These are phyloP conservation scores for Metschnikowia santaceciliae DNA, from an alignment of 805 yeast genomes.

Conservation along the genomic window DNA sequence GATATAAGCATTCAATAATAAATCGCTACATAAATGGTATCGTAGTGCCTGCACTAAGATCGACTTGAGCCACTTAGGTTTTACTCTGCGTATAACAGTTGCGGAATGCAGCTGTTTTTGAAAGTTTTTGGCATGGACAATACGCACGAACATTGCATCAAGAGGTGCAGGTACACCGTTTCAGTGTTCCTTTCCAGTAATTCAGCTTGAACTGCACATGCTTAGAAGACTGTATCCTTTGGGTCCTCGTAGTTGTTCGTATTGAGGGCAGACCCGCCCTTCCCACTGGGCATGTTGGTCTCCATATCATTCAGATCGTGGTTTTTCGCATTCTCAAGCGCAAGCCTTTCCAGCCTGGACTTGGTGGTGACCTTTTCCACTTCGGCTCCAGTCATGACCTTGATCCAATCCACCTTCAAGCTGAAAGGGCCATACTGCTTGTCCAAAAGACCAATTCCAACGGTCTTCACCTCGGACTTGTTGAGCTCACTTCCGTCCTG, in stretches of 20 bases:
- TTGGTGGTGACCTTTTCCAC: constrained; percentile 38
- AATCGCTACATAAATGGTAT: not conserved
- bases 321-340: constrained; percentile 11
- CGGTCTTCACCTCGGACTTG: constrained; percentile 59
- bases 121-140: not conserved
- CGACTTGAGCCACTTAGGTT: not conserved
- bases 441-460: constrained; percentile 77
- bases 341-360: constrained; percentile 26
- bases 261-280: constrained; percentile 28
- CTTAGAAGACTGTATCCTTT: constrained; percentile 30
- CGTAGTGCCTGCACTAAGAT: constrained; percentile 5
- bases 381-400: constrained; percentile 58
- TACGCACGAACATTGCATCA: not conserved
- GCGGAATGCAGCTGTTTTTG: not conserved
- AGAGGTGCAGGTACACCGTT: not conserved
- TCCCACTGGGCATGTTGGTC: constrained; percentile 20
- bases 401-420: constrained; percentile 67
- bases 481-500: constrained; percentile 54
- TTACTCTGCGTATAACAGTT: not conserved
- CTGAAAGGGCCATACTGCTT: constrained; percentile 73
- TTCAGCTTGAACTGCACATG: not conserved
- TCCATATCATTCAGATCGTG: constrained; percentile 14
- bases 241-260: constrained; percentile 28
- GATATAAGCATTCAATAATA: not conserved
- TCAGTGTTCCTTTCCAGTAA: not conserved